Evolutionary conservation across 768 basidiomycete genomes (phyloP), one percentile per base, ranked within the genome.

Genomic region (Grammothele lineata): DNA sequence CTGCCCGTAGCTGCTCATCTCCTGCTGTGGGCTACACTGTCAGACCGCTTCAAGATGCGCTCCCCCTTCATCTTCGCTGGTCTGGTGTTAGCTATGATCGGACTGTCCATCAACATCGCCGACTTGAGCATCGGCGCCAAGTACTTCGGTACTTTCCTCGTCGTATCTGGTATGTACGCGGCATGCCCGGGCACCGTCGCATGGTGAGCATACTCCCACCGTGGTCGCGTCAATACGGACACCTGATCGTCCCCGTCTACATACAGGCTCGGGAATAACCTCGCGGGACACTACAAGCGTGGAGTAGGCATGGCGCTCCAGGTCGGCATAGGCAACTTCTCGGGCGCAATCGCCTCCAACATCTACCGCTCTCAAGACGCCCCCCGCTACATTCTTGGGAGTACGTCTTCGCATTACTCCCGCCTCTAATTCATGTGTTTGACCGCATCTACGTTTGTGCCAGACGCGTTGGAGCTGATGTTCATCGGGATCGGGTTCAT

Each of bases 91-190:
- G 73, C 70, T 42, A 59, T 81, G 27, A 67, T 82, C 23, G 84
- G 85, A 0, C 86, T 80, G 56, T 45, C 70, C 0, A 83, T 86
- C 62, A 81, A 84, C 56, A 79, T 87, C 41, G 78, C 81, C 0
- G 57, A 72, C 11, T 76, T 64, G 1, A 54, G 75, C 0, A 57
- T 60, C 37, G 78, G 81, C 0, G 78, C 68, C 22, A 86, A 87
- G 63, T 87, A 87, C 60, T 82, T 85, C 52, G 85, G 83, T 1
- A 85, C 78, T 0, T 88, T 82, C 70, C 75, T 87, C 45, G 72
- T 75, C 21, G 82, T 86, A 6, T 69, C 71, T 0, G 86, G 86
- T n/a, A 71, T 72, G 33, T 86, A 82, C 51, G 71, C 78, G 27
- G 27, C 8, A 7, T 30, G 7, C 27, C 27, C 27, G 8, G 27